These are phyloP conservation scores for Striga hermonthica DNA, from an alignment of 305 asterid genomes.

Conservation along the genomic window DNA sequence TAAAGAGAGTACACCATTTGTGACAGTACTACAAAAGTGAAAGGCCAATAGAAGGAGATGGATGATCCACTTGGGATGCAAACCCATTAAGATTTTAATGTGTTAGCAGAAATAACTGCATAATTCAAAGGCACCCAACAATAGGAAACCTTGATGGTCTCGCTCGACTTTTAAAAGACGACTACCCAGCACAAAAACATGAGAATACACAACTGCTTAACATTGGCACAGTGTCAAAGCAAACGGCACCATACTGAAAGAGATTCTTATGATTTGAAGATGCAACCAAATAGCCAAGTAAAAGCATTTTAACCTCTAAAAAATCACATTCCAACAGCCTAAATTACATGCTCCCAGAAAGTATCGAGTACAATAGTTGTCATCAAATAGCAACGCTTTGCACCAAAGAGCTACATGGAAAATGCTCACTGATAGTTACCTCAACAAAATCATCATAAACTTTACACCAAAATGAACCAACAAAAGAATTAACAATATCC, in stretches of 20 bases:
- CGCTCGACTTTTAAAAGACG: not conserved
- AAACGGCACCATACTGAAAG: not conserved
- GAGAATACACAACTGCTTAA: constrained; percentile 5
- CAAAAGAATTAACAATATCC: constrained; percentile 4
- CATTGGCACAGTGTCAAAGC: not conserved
- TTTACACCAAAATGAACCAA: not conserved
- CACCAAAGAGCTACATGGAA: constrained; percentile 12
- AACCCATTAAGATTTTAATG: too few species aligned
- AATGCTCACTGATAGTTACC: constrained; percentile 19
- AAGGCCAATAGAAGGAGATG: too few species aligned
- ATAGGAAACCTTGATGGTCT: not conserved
- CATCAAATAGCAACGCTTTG: constrained; percentile 18
- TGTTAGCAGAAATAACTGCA: not conserved
- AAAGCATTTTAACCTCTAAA: not conserved
- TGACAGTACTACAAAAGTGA: too few species aligned
- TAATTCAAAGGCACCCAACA: constrained; percentile 15
- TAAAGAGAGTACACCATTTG: too few species aligned
- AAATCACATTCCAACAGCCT: not conserved
- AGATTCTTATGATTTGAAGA: constrained; percentile 13
- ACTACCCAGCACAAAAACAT: constrained; percentile 10
- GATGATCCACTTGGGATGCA: too few species aligned
- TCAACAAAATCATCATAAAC: constrained; percentile 8
- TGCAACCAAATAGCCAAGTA: constrained; percentile 1
- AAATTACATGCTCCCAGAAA: not conserved
- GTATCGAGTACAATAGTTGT: not conserved